Evolutionary conservation across 1,139 yeast species (phyloP).

Genomic region (Kodamaea arcana): DNA sequence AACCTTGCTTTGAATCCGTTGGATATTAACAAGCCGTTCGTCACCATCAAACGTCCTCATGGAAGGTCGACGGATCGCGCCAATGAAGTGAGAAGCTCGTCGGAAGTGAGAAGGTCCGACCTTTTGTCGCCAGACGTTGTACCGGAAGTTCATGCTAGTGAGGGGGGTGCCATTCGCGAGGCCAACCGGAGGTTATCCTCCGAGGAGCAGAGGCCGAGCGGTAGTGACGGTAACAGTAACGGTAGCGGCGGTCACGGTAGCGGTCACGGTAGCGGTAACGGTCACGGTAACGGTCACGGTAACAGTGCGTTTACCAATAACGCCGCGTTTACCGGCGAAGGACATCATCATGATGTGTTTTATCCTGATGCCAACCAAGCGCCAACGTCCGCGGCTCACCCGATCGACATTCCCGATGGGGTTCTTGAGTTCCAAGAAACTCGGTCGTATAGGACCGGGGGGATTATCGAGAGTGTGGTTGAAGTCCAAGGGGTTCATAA

Average conservation of each 20-base stretch:
- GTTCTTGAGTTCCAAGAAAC: conserved; percentile 30
- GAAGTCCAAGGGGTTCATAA: conserved; percentile 83
- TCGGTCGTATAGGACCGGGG: conserved; percentile 53
- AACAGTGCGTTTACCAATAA: not conserved
- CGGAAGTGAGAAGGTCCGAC: too few species aligned
- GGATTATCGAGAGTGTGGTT: conserved; percentile 79
- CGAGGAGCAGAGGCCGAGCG: conserved; percentile 5
- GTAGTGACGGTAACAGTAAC: not conserved
- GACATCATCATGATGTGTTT: conserved; percentile 9
- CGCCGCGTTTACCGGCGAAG: not conserved
- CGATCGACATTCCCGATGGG: conserved; percentile 12
- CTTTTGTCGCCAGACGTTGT: too few species aligned
- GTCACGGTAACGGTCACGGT: conserved; percentile 2
- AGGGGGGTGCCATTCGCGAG: conserved; percentile 46
- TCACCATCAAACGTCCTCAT: conserved; percentile 60
- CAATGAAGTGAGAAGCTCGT: conserved; percentile 12
- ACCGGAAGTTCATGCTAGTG: conserved; percentile 47
- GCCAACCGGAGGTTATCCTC: conserved; percentile 19
- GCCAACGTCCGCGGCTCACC: conserved; percentile 3
- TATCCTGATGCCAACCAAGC: conserved; percentile 20
- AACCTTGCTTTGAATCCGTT: conserved; percentile 84
- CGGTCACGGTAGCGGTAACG: conserved; percentile 2
- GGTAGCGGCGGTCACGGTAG: conserved; percentile 1
- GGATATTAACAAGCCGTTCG: conserved; percentile 64
- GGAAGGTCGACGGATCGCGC: conserved; percentile 18